Evolutionary conservation across 768 basidiomycete genomes (phyloP).

Genomic region (Leccinum arenicola): DNA sequence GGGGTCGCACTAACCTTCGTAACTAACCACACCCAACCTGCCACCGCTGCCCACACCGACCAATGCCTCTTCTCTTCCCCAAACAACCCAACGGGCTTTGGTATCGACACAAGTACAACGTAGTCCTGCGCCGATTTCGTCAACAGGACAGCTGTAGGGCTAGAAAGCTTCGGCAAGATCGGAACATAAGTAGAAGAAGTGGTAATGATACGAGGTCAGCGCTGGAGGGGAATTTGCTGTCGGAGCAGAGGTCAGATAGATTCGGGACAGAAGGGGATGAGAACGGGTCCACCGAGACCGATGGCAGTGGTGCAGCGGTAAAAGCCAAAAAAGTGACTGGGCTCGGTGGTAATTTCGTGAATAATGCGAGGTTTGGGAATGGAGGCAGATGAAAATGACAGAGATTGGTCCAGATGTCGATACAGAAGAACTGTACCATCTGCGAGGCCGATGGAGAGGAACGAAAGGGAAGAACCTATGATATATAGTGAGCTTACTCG

Average conservation of each 20-base stretch:
- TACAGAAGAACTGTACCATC: constrained; percentile 93
- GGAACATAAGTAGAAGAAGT: no score
- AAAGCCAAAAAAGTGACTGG: constrained; percentile 91
- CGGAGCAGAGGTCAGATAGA: constrained; percentile 14
- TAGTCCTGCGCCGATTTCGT: constrained; percentile 82
- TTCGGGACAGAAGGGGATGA: constrained; percentile 13
- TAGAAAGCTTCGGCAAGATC: constrained; percentile 55
- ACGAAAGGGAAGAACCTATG: constrained; percentile 72
- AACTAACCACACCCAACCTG: constrained; percentile 81
- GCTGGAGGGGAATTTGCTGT: constrained; percentile 32
- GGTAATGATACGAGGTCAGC: constrained; percentile 41
- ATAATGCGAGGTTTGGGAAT: constrained; percentile 83
- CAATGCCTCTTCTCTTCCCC: constrained; percentile 90
- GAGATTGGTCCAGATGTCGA: constrained; percentile 87
- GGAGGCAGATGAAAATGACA: constrained; percentile 67
- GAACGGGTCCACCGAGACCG: constrained; percentile 23
- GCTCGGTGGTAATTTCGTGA: constrained; percentile 82
- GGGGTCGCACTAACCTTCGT: constrained; percentile 65
- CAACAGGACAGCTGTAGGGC: constrained; percentile 64
- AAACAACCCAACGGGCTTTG: constrained; percentile 67
- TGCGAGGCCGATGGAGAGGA: constrained; percentile 87
- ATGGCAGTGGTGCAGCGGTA: constrained; percentile 35
- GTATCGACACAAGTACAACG: constrained; percentile 84
- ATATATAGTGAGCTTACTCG: not conserved
- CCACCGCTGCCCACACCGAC: constrained; percentile 83